phyloP scores from a whole-genome alignment of 2,329 filamentous ascomycete species.

The Neonectria faginata region DNA sequence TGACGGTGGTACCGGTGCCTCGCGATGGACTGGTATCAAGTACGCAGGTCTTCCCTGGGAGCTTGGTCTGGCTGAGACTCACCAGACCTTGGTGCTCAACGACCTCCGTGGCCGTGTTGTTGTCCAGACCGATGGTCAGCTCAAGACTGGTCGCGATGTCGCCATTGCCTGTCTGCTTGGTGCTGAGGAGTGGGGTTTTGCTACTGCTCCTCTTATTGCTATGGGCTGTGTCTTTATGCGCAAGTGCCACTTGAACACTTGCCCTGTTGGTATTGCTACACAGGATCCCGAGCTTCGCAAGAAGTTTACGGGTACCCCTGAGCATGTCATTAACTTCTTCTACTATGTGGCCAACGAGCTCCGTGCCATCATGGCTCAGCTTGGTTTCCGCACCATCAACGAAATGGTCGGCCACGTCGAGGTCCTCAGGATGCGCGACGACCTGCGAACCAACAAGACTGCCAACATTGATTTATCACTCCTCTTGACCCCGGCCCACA shows the following conservation, averaged over 20 bases:
- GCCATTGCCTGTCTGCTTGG: slow-evolving; percentile 94
- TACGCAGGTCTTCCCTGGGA: slow-evolving; percentile 98
- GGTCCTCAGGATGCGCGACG: slow-evolving; percentile 85
- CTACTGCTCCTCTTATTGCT: slow-evolving; percentile 92
- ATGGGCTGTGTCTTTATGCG: slow-evolving; percentile 98
- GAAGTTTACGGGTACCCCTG: slow-evolving; percentile 93
- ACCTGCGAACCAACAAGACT: slow-evolving; percentile 88
- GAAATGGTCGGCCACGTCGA: slow-evolving; percentile 98
- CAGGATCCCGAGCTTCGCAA: slow-evolving; percentile 94
- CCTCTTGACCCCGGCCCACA: slow-evolving; percentile 95
- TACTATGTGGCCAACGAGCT: slow-evolving; percentile 98
- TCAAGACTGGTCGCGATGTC: slow-evolving; percentile 91
- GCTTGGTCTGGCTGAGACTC: slow-evolving; percentile 93
- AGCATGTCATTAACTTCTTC: slow-evolving; percentile 99
- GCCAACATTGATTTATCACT: slow-evolving; percentile 93
- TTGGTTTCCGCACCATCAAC: slow-evolving; percentile 94
- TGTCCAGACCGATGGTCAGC: slow-evolving; percentile 95
- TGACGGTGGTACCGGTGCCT: slow-evolving; percentile 96
- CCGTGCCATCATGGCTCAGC: slow-evolving; percentile 94
- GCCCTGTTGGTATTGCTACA: slow-evolving; percentile 94
- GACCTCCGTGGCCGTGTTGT: slow-evolving; percentile 95
- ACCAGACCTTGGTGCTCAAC: slow-evolving; percentile 95
- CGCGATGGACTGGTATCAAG: slow-evolving; percentile 98
- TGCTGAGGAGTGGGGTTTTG: slow-evolving; percentile 98
- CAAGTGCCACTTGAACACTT: slow-evolving; percentile 80